Evolutionary conservation across 768 basidiomycete genomes (phyloP).

Genomic region (Scleroderma bovista): DNA sequence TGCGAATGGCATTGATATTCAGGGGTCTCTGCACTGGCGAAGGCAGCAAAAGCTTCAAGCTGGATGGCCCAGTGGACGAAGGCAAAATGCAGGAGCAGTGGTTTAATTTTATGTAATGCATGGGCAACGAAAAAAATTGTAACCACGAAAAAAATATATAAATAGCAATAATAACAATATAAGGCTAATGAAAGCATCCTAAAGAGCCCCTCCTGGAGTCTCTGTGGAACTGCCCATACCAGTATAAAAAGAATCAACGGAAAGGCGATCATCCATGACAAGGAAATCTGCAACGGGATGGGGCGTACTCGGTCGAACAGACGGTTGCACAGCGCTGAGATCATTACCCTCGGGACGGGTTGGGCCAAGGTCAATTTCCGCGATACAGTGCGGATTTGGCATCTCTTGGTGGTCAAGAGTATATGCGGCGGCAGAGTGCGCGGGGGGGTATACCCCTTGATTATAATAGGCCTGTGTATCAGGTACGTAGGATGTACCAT

Average conservation of each 20-base stretch:
- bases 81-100: too few relatives aligned
- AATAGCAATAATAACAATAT: background rate
- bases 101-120: too few relatives aligned
- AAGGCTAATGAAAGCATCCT: background rate
- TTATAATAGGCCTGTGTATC: conserved; percentile 12
- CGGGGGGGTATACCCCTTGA: conserved; percentile 20
- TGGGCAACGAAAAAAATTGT: too few relatives aligned
- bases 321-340: conserved; percentile 12
- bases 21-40: too few relatives aligned
- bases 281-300: conserved; percentile 2
- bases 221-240: conserved; percentile 12
- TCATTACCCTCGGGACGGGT: conserved; percentile 2
- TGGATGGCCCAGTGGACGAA: too few relatives aligned
- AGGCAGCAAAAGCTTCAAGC: too few relatives aligned
- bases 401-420: conserved; percentile 15
- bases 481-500: conserved; percentile 7
- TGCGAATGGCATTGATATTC: too few relatives aligned
- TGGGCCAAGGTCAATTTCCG: conserved; percentile 6
- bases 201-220: conserved; percentile 14
- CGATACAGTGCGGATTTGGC: conserved; percentile 11
- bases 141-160: background rate
- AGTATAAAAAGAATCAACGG: conserved; percentile 26
- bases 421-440: conserved; percentile 21
- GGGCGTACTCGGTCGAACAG: conserved; percentile 3
- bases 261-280: conserved; percentile 12